These are phyloP conservation scores for Allium cepa DNA, from an alignment of 106 monocot genomes.

Conservation along the genomic window DNA sequence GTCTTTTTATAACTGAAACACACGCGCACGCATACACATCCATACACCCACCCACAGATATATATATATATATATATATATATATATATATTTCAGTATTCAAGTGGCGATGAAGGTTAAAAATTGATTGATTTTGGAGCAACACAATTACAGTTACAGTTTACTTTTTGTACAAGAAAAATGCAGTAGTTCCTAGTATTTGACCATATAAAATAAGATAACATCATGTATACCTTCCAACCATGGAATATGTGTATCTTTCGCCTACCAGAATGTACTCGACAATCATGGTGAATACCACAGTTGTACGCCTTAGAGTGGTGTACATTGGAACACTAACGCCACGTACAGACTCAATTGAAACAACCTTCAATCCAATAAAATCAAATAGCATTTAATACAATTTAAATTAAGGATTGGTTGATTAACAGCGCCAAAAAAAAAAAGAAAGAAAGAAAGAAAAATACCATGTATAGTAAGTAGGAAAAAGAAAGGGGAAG, in stretches of 20 bases:
- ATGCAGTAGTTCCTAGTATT: no score
- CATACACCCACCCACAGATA: no score
- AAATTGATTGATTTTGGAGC: no score
- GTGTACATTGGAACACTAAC: slow-evolving; percentile 99
- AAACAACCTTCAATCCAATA: slow-evolving; percentile 48
- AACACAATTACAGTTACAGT: no score
- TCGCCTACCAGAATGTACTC: slow-evolving; percentile 77
- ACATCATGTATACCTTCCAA: slow-evolving; percentile 64
- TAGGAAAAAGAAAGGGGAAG: slow-evolving; percentile 84
- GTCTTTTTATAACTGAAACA: no score
- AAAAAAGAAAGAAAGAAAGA: no score
- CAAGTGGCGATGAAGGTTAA: no score
- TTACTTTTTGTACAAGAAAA: no score
- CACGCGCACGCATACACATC: no score
- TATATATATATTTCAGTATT: no score
- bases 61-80: no score
- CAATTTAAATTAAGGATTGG: background rate
- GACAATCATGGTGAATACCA: slow-evolving; percentile 90
- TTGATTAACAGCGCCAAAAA: background rate
- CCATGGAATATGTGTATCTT: slow-evolving; percentile 45
- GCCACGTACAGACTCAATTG: slow-evolving; percentile 97
- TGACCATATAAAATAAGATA: background rate
- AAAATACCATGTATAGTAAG: slow-evolving; percentile 86
- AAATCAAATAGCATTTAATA: background rate
- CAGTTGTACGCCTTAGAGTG: slow-evolving; percentile 93